A percentile compares a stretch with the other conserved stretches of the same genome.
Conservation (phyloP, 768 basidiomycete species). For the Pleurotus platypus region DNA sequence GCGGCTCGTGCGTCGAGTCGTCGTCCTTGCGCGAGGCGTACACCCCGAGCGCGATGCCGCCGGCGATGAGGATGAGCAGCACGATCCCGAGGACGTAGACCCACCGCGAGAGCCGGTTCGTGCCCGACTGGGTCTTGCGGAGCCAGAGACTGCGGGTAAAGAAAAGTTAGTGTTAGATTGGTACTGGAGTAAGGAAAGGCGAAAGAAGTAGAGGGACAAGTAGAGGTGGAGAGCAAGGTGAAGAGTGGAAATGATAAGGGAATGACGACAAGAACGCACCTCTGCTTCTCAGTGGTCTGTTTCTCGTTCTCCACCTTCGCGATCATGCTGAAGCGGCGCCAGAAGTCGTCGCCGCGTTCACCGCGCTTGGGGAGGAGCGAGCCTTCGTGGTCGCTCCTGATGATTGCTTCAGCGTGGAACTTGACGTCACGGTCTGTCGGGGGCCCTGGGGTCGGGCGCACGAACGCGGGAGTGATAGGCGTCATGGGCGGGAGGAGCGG, state of each 20-base stretch:
- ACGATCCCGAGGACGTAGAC: conserved; percentile 65
- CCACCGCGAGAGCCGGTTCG: conserved; percentile 55
- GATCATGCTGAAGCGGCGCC: conserved; percentile 83
- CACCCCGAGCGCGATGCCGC: conserved; percentile 57
- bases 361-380: conserved; percentile 64
- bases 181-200: neutral
- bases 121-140: conserved; percentile 52
- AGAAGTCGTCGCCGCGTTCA: conserved; percentile 79
- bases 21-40: conserved; percentile 46
- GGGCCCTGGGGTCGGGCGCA: conserved; percentile 41
- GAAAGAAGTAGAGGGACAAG: neutral
- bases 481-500: conserved; percentile 75
- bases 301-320: conserved; percentile 59
- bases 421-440: conserved; percentile 42
- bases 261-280: conserved; percentile 28
- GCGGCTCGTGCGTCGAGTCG: conserved; percentile 42
- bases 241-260: too few species aligned
- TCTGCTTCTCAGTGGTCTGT: conserved; percentile 36
- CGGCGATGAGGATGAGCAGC: conserved; percentile 53
- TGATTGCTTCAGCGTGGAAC: conserved; percentile 42
- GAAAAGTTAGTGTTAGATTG: neutral
- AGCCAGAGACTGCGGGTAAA: conserved; percentile 56
- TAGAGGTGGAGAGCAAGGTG: too few species aligned
- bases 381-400: conserved; percentile 68
- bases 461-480: conserved; percentile 78